These are phyloP conservation scores for Pseudozyma sp. DNA, from an alignment of 1,284 basidiomycete genomes.

Conservation along the genomic window DNA sequence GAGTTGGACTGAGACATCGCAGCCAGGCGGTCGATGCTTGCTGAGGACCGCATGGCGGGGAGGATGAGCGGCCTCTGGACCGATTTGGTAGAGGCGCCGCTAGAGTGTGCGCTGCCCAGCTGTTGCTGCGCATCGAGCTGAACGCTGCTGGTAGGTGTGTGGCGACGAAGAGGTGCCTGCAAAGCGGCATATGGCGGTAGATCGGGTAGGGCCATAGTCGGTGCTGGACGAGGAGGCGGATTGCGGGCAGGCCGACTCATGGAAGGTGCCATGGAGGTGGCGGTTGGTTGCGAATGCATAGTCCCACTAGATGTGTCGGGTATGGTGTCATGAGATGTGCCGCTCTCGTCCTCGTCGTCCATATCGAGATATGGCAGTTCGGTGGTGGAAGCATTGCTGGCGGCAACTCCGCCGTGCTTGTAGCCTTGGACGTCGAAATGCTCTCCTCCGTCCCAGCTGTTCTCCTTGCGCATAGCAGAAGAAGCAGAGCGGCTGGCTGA, in stretches of 20 bases:
- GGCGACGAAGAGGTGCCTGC: constrained; percentile 2
- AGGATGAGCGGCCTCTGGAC: constrained; percentile 30
- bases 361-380: constrained; percentile 32
- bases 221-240: constrained; percentile 35
- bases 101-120: background rate
- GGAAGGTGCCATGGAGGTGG: constrained; percentile 5
- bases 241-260: constrained; percentile 14
- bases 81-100: constrained; percentile 10
- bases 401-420: constrained; percentile 5
- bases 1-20: constrained; percentile 6
- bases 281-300: background rate
- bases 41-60: constrained; percentile 25
- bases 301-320: background rate
- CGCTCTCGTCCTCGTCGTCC: constrained; percentile 15
- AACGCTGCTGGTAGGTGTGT: constrained; percentile 2
- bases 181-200: constrained; percentile 7
- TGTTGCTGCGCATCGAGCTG: constrained; percentile 4
- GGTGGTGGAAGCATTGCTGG: constrained; percentile 5
- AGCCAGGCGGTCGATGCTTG: constrained; percentile 22
- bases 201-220: constrained; percentile 25
- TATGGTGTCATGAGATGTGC: constrained; percentile 1
- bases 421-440: constrained; percentile 7
- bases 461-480: constrained; percentile 16
- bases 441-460: constrained; percentile 46
- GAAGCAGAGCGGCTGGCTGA: background rate